Base-by-base conservation (phyloP, 257 asterid species). In the Jasminum sambac region DNA sequence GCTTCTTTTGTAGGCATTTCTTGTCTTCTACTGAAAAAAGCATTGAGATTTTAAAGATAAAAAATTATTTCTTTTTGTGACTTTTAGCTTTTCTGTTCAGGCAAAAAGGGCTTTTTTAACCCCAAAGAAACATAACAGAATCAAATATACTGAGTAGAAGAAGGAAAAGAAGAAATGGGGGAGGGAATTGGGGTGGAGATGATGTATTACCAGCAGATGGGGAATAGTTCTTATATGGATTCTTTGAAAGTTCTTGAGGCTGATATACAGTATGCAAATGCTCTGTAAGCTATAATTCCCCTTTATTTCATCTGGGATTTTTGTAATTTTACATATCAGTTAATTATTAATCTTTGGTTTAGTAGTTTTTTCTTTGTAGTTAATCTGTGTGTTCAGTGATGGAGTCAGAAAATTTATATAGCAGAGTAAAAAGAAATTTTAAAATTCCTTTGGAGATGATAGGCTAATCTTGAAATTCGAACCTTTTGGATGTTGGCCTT, bases 251-350 rank as follows among this genome's bases (percentile, higher is more conserved):
- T 82, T 73, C 80, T 92, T 67, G 98, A 92, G 83, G 77, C 86
- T 73, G 98, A 92, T 81, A 82, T 89, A 64, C 95, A 84, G 76
- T 90, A 86, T 80, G 96, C 96, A 50, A 92, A 92, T 83, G 77
- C 86, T 79, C 69, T 92, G 98, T 92, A 83, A 84, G 96, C 72
- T 75, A 42, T 13, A 66, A 42, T 52, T 71, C 19, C 40, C 2
- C 30, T 48, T 30, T 52, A 13, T 48, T 11, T 67, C 61, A 50
- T 70, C 55, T 72, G 78, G 67, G 66, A 43, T 59, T 68, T 58
- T 63, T 19, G 0, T 55, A 55, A 55, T 10, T 66, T 11, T 76
- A 13, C 10, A 8, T 55, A 55, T 30, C 62, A 55, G 34, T 23
- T 55, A 12, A 55, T 5, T 55, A 3, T 55, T 13, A 55, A 26